These are phyloP conservation scores for Phialophora macrospora DNA, from an alignment of 2,329 filamentous ascomycete genomes.

Conservation along the genomic window DNA sequence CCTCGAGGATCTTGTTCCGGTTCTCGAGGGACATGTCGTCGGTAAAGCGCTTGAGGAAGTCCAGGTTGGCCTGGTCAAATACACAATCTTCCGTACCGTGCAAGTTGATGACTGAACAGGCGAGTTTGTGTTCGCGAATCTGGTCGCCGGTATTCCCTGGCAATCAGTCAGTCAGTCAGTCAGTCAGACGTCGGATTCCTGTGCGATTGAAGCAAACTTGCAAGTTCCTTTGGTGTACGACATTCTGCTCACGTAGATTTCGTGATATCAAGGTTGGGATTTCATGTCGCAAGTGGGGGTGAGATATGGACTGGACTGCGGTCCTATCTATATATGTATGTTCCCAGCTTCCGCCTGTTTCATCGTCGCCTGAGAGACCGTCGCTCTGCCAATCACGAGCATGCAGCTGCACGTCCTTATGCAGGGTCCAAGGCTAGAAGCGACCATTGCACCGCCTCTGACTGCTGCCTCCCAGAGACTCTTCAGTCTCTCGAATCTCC, in stretches of 20 bases:
- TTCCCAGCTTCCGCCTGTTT: not conserved
- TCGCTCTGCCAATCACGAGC: conserved; percentile 13
- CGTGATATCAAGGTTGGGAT: not conserved
- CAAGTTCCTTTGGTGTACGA: conserved; percentile 28
- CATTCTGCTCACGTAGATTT: conserved; percentile 14
- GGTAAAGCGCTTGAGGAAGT: conserved; percentile 31
- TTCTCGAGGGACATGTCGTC: conserved; percentile 20
- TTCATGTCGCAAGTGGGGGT: not conserved
- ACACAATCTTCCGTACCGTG: conserved; percentile 31
- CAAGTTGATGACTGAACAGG: conserved; percentile 33
- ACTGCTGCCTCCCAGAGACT: not conserved
- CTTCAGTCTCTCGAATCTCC: not conserved
- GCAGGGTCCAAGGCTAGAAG: conserved; percentile 1
- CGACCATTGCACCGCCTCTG: not conserved
- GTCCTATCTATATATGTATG: not conserved
- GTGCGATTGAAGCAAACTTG: not conserved
- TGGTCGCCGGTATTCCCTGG: conserved; percentile 34
- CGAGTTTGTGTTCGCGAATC: conserved; percentile 33
- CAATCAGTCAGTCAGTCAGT: not conserved
- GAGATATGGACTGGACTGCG: not conserved
- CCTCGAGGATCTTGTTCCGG: conserved; percentile 25
- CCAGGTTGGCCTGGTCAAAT: conserved; percentile 24
- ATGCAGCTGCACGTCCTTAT: not conserved
- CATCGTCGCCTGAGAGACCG: conserved; percentile 7
- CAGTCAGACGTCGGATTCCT: not conserved